Conservation (phyloP, 371 early-diverging fungal genomes). For the Mortierella sp. region DNA sequence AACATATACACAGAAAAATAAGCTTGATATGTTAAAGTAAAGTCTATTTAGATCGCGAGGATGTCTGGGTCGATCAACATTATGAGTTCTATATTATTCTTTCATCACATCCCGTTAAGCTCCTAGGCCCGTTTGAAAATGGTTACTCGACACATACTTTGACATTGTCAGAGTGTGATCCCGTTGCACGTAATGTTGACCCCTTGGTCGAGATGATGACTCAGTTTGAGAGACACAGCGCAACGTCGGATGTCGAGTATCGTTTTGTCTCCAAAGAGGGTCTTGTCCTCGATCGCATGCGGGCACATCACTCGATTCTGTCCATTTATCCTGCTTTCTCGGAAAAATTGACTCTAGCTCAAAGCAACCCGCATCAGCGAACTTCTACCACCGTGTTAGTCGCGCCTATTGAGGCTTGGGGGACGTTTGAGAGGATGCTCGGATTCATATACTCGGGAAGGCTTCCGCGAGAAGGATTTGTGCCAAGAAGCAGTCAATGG, state of each 20-base stretch:
- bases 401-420: constrained; percentile 8
- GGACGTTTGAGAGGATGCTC: constrained; percentile 24
- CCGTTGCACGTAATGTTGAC: constrained; percentile 32
- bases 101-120: constrained; percentile 31
- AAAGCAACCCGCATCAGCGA: constrained; percentile 23
- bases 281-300: constrained; percentile 11
- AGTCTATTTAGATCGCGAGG: constrained; percentile 25
- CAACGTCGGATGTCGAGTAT: constrained; percentile 33
- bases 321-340: constrained; percentile 47
- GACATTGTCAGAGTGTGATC: constrained; percentile 34
- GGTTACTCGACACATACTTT: constrained; percentile 28
- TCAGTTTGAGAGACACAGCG: constrained; percentile 24
- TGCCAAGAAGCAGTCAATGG: constrained; percentile 30
- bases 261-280: constrained; percentile 20
- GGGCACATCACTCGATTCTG: constrained; percentile 42
- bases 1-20: not conserved
- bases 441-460: constrained; percentile 44
- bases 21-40: not conserved
- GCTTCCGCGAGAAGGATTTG: constrained; percentile 21
- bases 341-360: constrained; percentile 15
- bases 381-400: constrained; percentile 2
- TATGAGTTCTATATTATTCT: constrained; percentile 41
- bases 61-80: constrained; percentile 19
- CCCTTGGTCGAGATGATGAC: constrained; percentile 51
- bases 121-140: constrained; percentile 21